Conservation (phyloP, 2,329 filamentous ascomycete genomes). For the Chaetomiaceae sp. region DNA sequence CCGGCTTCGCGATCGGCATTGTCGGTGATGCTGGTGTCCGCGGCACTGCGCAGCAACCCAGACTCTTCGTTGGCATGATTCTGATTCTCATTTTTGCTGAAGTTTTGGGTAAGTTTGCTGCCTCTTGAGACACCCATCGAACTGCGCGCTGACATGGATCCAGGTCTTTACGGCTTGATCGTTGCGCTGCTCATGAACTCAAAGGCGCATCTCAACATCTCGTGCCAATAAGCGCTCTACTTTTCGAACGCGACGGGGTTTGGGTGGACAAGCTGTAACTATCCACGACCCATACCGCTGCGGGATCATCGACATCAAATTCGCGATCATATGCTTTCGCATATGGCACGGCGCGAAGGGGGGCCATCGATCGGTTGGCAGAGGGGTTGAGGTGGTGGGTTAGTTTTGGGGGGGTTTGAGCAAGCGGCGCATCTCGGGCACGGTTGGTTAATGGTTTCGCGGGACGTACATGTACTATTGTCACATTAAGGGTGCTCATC, state of each 20-base stretch:
- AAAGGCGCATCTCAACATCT: constrained; percentile 64
- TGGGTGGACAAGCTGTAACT: constrained; percentile 37
- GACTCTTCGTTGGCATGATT: constrained; percentile 95
- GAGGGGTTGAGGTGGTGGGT: constrained; percentile 1
- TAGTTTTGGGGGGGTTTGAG: constrained; percentile 17
- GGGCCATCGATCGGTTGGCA: constrained; percentile 17
- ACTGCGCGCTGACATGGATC: not conserved
- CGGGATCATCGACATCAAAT: constrained; percentile 24
- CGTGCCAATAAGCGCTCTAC: constrained; percentile 48
- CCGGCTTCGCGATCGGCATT: constrained; percentile 82
- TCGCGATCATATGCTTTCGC: constrained; percentile 1
- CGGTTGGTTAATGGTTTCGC: constrained; percentile 28
- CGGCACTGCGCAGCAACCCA: constrained; percentile 76
- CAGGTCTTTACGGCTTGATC: constrained; percentile 98
- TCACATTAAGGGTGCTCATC: constrained; percentile 41
- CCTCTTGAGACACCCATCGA: not conserved
- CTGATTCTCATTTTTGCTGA: constrained; percentile 99
- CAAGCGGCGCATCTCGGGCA: constrained; percentile 24
- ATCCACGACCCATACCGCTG: constrained; percentile 19
- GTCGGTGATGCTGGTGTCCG: constrained; percentile 85
- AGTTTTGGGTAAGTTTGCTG: constrained; percentile 75
- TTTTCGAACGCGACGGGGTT: constrained; percentile 18
- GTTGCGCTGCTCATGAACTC: constrained; percentile 99
- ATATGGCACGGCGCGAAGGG: not conserved
- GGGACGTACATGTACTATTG: constrained; percentile 49